Base-by-base conservation (phyloP, 352 stramenopile genomes). In the Blastocystis sp. region DNA sequence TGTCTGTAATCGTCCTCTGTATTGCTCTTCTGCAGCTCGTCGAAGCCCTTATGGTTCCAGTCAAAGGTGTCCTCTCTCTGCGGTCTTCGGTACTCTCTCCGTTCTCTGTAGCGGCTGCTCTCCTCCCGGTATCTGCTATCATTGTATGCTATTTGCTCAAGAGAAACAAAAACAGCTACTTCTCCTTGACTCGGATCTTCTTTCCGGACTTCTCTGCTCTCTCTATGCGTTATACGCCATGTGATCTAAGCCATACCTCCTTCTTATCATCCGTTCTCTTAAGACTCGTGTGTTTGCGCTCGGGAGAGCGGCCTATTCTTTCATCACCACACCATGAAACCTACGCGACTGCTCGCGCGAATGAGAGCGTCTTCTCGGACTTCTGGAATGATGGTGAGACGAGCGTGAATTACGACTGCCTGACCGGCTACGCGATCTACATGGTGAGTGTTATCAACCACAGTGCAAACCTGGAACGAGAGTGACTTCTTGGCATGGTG, bases 41-140 rank as follows among this genome's bases (percentile, higher is more conserved):
- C 71, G 43, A 81, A 81, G 19, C 40, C 71, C 19, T 60, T 21
- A 41, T 81, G 71, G 53, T 81, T 60, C 71, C 71, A 81, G 40
- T 81, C 71, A 17, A 38, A 11, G 10, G 64, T 53, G 19, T 21
- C 14, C n/a, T n/a, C 17, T 40, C 45, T 62, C 21, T 64, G 34
- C 1, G 14, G 7, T 34, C 28, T 34, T 34, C 28, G 64, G 40
- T 69, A 40, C 7, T 66, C 28, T 14, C 61, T n/a, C 14, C 61
- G n/a, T 40, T 66, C 40, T 66, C 61, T n/a, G 28, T 66, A 34
- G 40, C 40, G 28, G 10, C 4, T 34, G 40, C 61, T 34, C 7
- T 66, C 28, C 28, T n/a, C n/a, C 14, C 61, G 28, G 14, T 34
- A 34, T 40, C 40, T 66, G 11, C 40, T 14, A n/a, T 40, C 52